Percentiles rank a stretch among this genome's conserved stretches.
These are phyloP conservation scores for Trichoderma citrinoviride DNA, from an alignment of 2,329 filamentous ascomycete species.

Conservation along the genomic window DNA sequence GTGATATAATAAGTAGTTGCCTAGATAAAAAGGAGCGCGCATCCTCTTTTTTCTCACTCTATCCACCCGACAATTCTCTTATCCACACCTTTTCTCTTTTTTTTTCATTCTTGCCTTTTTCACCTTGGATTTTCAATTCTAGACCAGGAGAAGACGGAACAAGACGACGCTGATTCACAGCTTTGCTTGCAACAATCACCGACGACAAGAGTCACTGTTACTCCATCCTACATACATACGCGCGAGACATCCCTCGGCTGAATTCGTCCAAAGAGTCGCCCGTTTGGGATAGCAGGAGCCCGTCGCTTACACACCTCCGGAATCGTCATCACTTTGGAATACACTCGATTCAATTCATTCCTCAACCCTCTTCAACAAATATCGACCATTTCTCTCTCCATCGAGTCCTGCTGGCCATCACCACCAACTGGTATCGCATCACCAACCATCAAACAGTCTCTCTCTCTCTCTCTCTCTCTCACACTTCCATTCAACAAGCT, in stretches of 20 bases:
- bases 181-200: constrained; percentile 8
- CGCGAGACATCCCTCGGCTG: neutral
- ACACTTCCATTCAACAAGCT: neutral
- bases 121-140: neutral
- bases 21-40: constrained; percentile 1
- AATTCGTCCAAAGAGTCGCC: neutral
- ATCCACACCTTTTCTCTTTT: too few species aligned
- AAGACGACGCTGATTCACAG: neutral
- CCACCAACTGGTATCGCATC: neutral
- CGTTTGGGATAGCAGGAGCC: neutral
- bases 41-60: neutral
- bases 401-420: neutral
- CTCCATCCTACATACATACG: too few species aligned
- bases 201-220: neutral
- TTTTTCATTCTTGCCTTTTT: neutral
- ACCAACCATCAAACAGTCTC: neutral
- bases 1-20: neutral
- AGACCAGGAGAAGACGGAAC: neutral
- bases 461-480: neutral
- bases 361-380: neutral
- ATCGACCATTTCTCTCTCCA: neutral
- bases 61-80: neutral
- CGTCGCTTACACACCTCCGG: constrained; percentile 6
- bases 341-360: neutral
- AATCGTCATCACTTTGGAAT: neutral